Evolutionary conservation across 164 flowering plant genomes (phyloP).

Genomic region (Magnolia sinica): DNA sequence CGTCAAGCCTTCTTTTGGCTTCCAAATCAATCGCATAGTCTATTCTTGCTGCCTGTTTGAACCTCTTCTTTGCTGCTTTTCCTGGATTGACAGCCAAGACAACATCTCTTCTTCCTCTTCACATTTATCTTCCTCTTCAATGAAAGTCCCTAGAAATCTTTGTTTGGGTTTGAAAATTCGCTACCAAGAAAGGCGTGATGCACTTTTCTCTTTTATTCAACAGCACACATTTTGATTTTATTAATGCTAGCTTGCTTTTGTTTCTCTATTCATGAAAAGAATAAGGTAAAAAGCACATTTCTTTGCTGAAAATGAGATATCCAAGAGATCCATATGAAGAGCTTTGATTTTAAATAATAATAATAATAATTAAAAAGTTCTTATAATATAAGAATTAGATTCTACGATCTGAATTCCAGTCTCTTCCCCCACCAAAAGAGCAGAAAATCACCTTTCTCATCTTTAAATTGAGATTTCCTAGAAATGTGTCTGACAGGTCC

Average conservation of each 20-base stretch:
- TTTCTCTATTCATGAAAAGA: background rate
- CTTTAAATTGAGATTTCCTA: background rate
- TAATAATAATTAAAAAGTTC: background rate
- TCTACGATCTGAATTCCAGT: background rate
- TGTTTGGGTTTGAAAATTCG: background rate
- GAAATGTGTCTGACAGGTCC: background rate
- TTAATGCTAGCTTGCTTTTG: background rate
- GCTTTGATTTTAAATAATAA: background rate
- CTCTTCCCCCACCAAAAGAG: no score
- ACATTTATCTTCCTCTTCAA: no score
- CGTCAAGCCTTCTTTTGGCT: no score
- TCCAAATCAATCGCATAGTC: no score
- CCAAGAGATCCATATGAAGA: constrained; percentile 14
- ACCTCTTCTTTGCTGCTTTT: no score
- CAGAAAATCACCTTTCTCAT: constrained; percentile 1
- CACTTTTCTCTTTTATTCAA: background rate
- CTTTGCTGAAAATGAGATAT: constrained; percentile 22
- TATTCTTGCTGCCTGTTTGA: no score
- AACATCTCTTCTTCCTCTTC: no score
- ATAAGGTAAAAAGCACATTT: constrained; percentile 3
- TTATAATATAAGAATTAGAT: background rate
- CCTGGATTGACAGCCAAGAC: no score
- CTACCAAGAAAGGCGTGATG: background rate
- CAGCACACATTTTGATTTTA: background rate
- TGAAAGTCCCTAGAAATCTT: background rate